phyloP scores from a whole-genome alignment of 305 asterid genomes.

The Solanum hybrid region DNA sequence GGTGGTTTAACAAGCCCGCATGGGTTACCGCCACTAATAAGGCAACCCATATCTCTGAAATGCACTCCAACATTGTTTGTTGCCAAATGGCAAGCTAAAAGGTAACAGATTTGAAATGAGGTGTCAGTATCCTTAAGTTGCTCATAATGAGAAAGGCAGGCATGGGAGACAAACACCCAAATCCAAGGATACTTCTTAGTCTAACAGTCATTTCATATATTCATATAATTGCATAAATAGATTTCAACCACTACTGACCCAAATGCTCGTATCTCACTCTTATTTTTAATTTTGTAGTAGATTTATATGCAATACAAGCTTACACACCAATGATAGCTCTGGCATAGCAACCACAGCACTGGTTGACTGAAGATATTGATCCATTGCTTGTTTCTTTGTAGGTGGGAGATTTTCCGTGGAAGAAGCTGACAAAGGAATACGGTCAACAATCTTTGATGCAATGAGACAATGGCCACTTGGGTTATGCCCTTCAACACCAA shows the following conservation, averaged over 20 bases:
- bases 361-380: slow-evolving; percentile 32
- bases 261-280: background rate
- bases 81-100: background rate
- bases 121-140: background rate
- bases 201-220: background rate
- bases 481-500: slow-evolving; percentile 87
- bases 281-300: background rate
- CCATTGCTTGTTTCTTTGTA: slow-evolving; percentile 59
- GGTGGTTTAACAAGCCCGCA: background rate
- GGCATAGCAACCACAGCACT: slow-evolving; percentile 25
- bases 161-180: background rate
- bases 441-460: slow-evolving; percentile 72
- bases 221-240: background rate
- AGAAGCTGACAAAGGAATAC: slow-evolving; percentile 41
- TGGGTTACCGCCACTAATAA: background rate
- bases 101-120: background rate
- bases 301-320: slow-evolving; percentile 7
- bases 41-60: background rate
- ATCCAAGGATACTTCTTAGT: background rate
- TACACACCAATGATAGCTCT: slow-evolving; percentile 72
- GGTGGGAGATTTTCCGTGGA: slow-evolving; percentile 43
- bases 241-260: background rate
- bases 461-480: slow-evolving; percentile 96
- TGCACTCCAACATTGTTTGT: background rate
- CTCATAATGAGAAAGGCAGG: background rate